A percentile compares a stretch with the other conserved stretches of the same genome.
These are phyloP conservation scores for Macrolepiota dolichaula DNA, from an alignment of 768 basidiomycete species.

Conservation along the genomic window DNA sequence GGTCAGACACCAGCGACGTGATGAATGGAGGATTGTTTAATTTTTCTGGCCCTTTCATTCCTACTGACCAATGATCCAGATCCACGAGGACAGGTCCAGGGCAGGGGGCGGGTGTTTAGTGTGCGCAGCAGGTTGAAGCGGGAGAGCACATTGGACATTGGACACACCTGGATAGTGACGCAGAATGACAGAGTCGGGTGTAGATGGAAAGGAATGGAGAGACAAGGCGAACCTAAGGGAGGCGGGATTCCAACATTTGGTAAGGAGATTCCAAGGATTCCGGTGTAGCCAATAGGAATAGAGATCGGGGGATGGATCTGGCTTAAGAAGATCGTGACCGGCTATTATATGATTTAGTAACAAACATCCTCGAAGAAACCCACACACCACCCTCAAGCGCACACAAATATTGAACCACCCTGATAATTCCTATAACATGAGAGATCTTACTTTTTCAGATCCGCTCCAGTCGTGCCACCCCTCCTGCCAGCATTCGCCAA, in stretches of 20 bases:
- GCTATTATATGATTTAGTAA: slow-evolving; percentile 25
- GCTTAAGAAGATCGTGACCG: slow-evolving; percentile 14
- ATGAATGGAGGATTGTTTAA: slow-evolving; percentile 14
- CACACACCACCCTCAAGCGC: slow-evolving; percentile 14
- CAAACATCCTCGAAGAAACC: slow-evolving; percentile 32
- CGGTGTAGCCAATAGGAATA: not conserved
- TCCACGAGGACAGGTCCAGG: not conserved
- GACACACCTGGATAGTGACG: no score
- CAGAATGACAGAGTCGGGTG: no score
- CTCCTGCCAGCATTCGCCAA: slow-evolving; percentile 28
- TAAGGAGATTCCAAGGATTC: slow-evolving; percentile 8
- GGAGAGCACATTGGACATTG: no score
- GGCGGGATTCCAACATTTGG: not conserved
- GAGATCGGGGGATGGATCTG: not conserved
- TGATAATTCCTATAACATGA: slow-evolving; percentile 22
- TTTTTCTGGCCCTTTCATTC: not conserved
- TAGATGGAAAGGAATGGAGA: not conserved
- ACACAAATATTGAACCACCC: slow-evolving; percentile 20
- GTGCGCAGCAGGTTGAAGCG: no score
- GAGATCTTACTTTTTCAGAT: slow-evolving; percentile 41
- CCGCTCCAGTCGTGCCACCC: slow-evolving; percentile 35
- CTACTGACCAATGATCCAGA: not conserved
- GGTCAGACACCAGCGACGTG: slow-evolving; percentile 11
- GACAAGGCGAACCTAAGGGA: not conserved
- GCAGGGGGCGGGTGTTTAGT: no score